Evolutionary conservation across 73 alveolate genomes (phyloP).

Genomic region (Effrenium voratum): DNA sequence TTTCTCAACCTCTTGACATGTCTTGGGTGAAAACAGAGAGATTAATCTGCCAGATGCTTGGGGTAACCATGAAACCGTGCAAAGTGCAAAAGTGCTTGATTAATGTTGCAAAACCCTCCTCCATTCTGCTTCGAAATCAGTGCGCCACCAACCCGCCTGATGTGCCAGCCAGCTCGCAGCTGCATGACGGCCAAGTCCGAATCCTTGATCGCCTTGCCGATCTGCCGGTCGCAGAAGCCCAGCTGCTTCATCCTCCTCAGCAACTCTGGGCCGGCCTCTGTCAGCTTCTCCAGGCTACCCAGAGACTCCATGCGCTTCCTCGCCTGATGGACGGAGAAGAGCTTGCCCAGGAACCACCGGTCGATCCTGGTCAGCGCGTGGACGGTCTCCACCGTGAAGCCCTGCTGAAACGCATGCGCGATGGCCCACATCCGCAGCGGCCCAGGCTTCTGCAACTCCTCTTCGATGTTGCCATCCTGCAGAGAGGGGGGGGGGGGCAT

Average conservation of each 20-base stretch:
- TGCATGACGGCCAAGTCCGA: conserved; percentile 35
- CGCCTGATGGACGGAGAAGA: conserved; percentile 77
- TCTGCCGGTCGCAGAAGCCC: conserved; percentile 93
- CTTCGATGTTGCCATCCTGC: conserved; percentile 80
- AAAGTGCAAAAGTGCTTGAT: too few relatives aligned
- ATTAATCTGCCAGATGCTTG: too few relatives aligned
- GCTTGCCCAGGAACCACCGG: conserved; percentile 89
- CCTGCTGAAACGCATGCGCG: conserved; percentile 85
- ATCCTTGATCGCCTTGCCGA: conserved; percentile 37
- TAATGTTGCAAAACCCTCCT: too few relatives aligned
- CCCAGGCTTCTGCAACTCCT: conserved; percentile 55
- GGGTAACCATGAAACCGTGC: too few relatives aligned
- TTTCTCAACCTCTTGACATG: too few relatives aligned
- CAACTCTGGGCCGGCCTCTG: conserved; percentile 81
- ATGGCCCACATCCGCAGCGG: conserved; percentile 93
- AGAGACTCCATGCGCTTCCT: conserved; percentile 53
- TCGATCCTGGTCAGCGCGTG: conserved; percentile 64
- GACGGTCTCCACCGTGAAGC: conserved; percentile 53
- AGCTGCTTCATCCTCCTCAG: conserved; percentile 65
- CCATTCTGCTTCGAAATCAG: too few relatives aligned
- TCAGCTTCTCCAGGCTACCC: conserved; percentile 63
- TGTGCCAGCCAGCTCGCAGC: conserved; percentile 64
- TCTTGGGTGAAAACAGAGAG: too few relatives aligned
- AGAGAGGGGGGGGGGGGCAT: too few relatives aligned
- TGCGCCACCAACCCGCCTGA: too few relatives aligned